Conservation (phyloP, 1,284 basidiomycete genomes). For the Schizophyllum commune region DNA sequence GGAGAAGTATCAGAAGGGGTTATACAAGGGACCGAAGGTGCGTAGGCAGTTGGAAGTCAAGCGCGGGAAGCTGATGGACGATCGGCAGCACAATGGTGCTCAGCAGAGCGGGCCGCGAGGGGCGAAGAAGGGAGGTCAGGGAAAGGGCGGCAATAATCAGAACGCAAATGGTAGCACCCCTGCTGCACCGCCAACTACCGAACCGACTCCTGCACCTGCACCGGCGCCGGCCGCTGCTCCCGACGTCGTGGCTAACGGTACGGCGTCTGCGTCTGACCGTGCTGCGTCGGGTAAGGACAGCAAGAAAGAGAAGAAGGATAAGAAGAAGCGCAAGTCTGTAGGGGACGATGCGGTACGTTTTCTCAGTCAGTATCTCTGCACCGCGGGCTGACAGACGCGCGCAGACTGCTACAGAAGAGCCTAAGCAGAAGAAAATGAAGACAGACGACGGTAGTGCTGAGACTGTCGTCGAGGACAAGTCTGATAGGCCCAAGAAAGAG, state of each 20-base stretch:
- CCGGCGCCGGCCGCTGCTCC: slow-evolving; percentile 3
- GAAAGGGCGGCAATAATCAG: slow-evolving; percentile 18
- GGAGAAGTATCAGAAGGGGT: slow-evolving; percentile 82
- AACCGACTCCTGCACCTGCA: slow-evolving; percentile 41
- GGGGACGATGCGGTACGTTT: slow-evolving; percentile 5
- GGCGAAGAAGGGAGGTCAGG: slow-evolving; percentile 16
- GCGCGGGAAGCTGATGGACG: background rate
- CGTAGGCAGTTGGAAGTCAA: slow-evolving; percentile 14
- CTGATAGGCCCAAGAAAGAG: slow-evolving; percentile 6
- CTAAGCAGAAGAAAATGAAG: slow-evolving; percentile 13
- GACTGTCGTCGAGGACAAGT: too few relatives aligned
- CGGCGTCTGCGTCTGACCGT: slow-evolving; percentile 1
- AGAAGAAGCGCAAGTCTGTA: slow-evolving; percentile 14
- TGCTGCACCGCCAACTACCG: slow-evolving; percentile 60
- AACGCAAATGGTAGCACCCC: slow-evolving; percentile 23
- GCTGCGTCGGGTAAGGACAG: too few relatives aligned
- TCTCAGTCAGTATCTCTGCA: background rate
- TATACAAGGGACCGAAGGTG: slow-evolving; percentile 75
- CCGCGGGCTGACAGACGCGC: background rate
- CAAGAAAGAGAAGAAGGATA: slow-evolving; percentile 21
- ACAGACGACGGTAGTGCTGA: slow-evolving; percentile 7
- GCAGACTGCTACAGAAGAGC: background rate
- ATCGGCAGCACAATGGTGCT: slow-evolving; percentile 4
- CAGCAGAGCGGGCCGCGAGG: background rate
- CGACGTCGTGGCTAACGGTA: slow-evolving; percentile 5